Evolutionary conservation across 1,284 basidiomycete species (phyloP), one percentile per base, ranked within the genome.

Genomic region (Cystobasidium slooffiae): DNA sequence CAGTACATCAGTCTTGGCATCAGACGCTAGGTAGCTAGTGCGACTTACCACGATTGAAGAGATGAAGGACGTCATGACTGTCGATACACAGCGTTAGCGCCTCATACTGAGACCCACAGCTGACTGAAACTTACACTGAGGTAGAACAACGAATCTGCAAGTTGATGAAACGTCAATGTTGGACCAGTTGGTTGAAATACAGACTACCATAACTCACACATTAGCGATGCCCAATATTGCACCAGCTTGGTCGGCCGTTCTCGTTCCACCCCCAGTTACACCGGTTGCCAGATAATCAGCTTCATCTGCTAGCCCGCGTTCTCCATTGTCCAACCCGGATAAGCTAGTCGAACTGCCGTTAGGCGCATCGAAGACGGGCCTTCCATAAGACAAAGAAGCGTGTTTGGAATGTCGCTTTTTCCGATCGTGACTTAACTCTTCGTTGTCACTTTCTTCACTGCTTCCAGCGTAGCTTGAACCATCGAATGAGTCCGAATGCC

Each of bases 51-150:
- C 63, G 6, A 73, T 73, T n/a, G 70, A 73, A 12, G 70, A 73
- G 10, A 73, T 44, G 53, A 73, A 73, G 18, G 70, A 73, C 22
- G 70, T 73, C 51, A 73, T n/a, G 55, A 73, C 70, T 73, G 41
- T 4, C 43, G 7, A 49, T 1, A 51, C 47, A 22, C 1, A 22
- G 14, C 12, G 24, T 37, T 37, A 22, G n/a, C 9, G n/a, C 9
- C n/a, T n/a, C 51, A 39, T 18, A 24, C 16, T 44, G 43, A 31
- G 41, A 39, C 2, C 44, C 52, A 31, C 3, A 41, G 10, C 16
- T n/a, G 37, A 16, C 9, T 6, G 56, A 1, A 20, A 39, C 62
- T 59, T 39, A 73, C 70, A 73, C 47, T 73, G 70, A 20, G 70
- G 70, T 10, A 73, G 24, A 20, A 73, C 70, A 16, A 73, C 70